These are phyloP conservation scores for Sarcodon sp. DNA, from an alignment of 768 basidiomycete genomes.

Conservation along the genomic window DNA sequence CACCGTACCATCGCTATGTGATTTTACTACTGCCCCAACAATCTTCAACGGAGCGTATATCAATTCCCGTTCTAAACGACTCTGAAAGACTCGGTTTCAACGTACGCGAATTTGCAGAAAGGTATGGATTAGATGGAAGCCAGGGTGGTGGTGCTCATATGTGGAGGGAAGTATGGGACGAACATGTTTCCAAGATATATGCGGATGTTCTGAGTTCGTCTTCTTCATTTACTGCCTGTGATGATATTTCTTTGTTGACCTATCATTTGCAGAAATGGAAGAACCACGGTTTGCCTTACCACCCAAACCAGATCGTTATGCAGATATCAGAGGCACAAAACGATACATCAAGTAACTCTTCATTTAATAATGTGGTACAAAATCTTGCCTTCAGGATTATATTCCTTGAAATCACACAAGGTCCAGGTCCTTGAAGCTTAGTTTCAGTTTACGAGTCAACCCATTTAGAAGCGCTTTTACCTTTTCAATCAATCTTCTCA, in stretches of 20 bases:
- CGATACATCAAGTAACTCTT: slow-evolving; percentile 22
- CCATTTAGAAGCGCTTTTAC: slow-evolving; percentile 20
- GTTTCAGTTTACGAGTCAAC: background rate
- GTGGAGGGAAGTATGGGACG: slow-evolving; percentile 73
- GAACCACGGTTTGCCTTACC: slow-evolving; percentile 48
- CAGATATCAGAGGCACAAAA: slow-evolving; percentile 32
- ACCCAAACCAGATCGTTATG: slow-evolving; percentile 43
- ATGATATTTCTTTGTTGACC: background rate
- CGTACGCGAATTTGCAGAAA: slow-evolving; percentile 46
- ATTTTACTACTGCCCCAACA: slow-evolving; percentile 65
- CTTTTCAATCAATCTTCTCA: slow-evolving; percentile 64
- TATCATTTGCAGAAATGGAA: slow-evolving; percentile 19
- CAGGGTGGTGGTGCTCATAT: slow-evolving; percentile 68
- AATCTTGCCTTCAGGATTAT: no score
- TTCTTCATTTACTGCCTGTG: slow-evolving; percentile 1
- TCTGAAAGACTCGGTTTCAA: slow-evolving; percentile 45
- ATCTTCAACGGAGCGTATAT: slow-evolving; percentile 16
- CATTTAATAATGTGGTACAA: no score
- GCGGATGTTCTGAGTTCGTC: slow-evolving; percentile 36
- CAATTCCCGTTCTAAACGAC: slow-evolving; percentile 11
- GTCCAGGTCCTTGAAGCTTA: slow-evolving; percentile 14
- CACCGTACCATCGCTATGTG: slow-evolving; percentile 85
- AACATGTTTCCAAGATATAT: slow-evolving; percentile 55
- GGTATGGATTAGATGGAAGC: slow-evolving; percentile 38
- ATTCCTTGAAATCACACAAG: background rate